Evolutionary conservation across 805 yeast species (phyloP), one percentile per base, ranked within the genome.

Genomic region (Cyberlindnera maclurae): DNA sequence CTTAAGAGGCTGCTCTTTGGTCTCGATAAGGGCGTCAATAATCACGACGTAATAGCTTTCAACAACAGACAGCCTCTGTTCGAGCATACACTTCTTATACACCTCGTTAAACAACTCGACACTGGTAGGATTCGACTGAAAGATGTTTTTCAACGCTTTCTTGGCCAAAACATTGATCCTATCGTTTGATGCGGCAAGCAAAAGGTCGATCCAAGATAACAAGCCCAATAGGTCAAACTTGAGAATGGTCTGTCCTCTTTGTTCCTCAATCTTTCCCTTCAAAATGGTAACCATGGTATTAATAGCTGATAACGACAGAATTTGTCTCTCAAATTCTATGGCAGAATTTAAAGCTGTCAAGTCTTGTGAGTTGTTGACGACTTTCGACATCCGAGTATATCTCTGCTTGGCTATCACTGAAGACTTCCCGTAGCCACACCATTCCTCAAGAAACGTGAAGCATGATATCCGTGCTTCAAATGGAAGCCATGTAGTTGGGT

Each of bases 401-500:
- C 96, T 67, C 31, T 81, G 82, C 24, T 76, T 77, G 3, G 87
- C 74, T 2, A 79, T 53, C 1, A 67, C 54, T 8, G 75, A 70
- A 17, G 77, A 67, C 37, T 75, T 79, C 3, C 97, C 97, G 59
- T 76, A 77, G 0, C 95, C 95, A 58, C 96, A 88, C 99, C 99
- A 93, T 56, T 86, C 95, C 47, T 84, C 89, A 40, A 93, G 64
- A 51, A 75, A 82, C 33, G 79, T 75, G 63, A 87, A 89, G 44
- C 94, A 83, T 3, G 85, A 82, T 24, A 83, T 77, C 38, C 96
- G 67, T 3, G 88, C 90, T 47, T 81, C 87, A 57, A 89, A 88
- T 2, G 95, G 90, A n/a, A 89, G 65, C 76, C 89, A 79, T 29
- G 67, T 64, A 3, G 50, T 38, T 2, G 72, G 65, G 13, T 61